These are phyloP conservation scores for Glaciozyma antarctica DNA, from an alignment of 768 basidiomycete species.

Conservation along the genomic window DNA sequence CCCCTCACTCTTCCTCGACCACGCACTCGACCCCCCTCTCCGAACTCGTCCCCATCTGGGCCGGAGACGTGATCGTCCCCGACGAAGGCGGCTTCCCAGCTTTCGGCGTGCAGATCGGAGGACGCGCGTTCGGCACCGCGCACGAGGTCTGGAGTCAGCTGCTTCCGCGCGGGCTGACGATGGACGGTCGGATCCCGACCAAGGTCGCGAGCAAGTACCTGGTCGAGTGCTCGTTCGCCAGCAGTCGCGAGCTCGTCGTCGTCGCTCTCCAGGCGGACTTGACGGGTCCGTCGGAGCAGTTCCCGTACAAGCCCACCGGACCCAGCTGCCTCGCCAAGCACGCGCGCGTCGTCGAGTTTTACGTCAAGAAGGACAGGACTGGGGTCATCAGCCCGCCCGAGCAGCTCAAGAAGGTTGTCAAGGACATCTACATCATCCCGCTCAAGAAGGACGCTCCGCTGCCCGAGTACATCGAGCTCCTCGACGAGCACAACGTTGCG, in stretches of 20 bases:
- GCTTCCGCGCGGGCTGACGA: slow-evolving; percentile 61
- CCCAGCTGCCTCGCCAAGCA: slow-evolving; percentile 26
- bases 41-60: slow-evolving; percentile 25
- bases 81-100: slow-evolving; percentile 56
- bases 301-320: slow-evolving; percentile 20
- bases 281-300: slow-evolving; percentile 38
- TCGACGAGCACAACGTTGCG: slow-evolving; percentile 66
- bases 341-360: slow-evolving; percentile 22
- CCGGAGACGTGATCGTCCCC: slow-evolving; percentile 29
- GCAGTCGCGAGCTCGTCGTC: slow-evolving; percentile 67
- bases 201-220: slow-evolving; percentile 69
- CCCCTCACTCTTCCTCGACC: not conserved
- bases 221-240: slow-evolving; percentile 64
- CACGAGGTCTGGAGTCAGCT: slow-evolving; percentile 65
- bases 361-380: slow-evolving; percentile 25
- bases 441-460: slow-evolving; percentile 55
- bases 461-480: slow-evolving; percentile 74
- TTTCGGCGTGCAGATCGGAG: slow-evolving; percentile 66
- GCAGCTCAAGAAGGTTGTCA: slow-evolving; percentile 53
- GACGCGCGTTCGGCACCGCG: slow-evolving; percentile 51
- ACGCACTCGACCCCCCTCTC: slow-evolving; percentile 11
- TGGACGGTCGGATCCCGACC: slow-evolving; percentile 74
- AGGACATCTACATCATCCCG: slow-evolving; percentile 79
- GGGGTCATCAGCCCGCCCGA: slow-evolving; percentile 30
- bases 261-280: slow-evolving; percentile 62